Percentiles rank a stretch among this genome's conserved stretches.
Evolutionary conservation across 1,284 basidiomycete species (phyloP).

Genomic region (Somion occarium): DNA sequence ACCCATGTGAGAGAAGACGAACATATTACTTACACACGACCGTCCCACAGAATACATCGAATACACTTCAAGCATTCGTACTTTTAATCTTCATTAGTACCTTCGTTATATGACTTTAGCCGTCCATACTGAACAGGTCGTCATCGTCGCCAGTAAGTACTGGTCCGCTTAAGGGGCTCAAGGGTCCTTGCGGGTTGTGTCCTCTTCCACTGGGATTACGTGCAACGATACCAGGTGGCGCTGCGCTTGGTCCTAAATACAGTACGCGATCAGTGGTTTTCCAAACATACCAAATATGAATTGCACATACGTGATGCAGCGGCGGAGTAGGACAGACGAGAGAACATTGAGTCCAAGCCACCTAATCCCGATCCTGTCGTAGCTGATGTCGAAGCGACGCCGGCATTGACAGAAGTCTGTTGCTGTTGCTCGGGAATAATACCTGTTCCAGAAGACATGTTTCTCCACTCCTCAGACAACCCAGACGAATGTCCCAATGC

Average conservation of each 20-base stretch:
- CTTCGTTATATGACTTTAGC: conserved; percentile 10
- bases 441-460: conserved; percentile 23
- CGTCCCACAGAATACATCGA: not conserved
- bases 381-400: not conserved
- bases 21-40: not conserved
- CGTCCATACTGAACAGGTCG: conserved; percentile 65
- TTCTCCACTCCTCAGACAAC: conserved; percentile 28
- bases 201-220: conserved; percentile 36
- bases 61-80: not conserved
- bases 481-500: conserved; percentile 21
- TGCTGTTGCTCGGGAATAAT: conserved; percentile 9
- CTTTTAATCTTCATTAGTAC: not conserved
- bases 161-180: conserved; percentile 55
- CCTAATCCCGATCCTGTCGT: conserved; percentile 11
- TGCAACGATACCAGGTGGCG: conserved; percentile 26
- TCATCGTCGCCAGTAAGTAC: conserved; percentile 57
- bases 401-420: conserved; percentile 3
- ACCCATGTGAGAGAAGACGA: not conserved
- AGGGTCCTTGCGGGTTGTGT: conserved; percentile 30
- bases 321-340: conserved; percentile 28
- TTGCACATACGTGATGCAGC: conserved; percentile 23
- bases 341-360: conserved; percentile 27
- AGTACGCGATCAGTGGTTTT: not conserved
- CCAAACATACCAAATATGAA: not conserved
- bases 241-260: conserved; percentile 13